Conservation (phyloP, 306 rosid genomes). For the Lathyrus aphaca region DNA sequence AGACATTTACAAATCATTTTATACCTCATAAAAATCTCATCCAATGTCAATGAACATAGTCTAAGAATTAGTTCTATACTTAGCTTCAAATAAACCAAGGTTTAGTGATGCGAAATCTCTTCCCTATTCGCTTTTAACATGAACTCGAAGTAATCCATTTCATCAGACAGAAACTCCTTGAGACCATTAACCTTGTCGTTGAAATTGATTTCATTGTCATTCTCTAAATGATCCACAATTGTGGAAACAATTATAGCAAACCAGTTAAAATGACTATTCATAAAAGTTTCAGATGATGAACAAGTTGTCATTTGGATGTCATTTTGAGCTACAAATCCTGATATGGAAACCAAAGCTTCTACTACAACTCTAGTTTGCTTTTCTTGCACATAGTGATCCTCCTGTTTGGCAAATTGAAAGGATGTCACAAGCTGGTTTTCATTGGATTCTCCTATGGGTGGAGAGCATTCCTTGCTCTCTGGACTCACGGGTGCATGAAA, state of each 20-base stretch:
- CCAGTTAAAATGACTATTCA: constrained; percentile 62
- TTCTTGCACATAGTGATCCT: constrained; percentile 45
- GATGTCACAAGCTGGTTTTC: constrained; percentile 53
- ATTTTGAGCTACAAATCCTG: constrained; percentile 43
- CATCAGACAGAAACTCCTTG: constrained; percentile 54
- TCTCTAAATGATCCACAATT: constrained; percentile 42
- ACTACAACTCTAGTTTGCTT: constrained; percentile 61
- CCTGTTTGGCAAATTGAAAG: constrained; percentile 44
- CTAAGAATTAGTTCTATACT: constrained; percentile 44
- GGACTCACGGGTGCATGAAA: constrained; percentile 73
- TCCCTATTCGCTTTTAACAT: constrained; percentile 77
- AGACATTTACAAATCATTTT: constrained; percentile 56
- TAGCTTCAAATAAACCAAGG: constrained; percentile 46
- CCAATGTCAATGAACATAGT: constrained; percentile 34
- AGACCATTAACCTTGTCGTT: constrained; percentile 19
- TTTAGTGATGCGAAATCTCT: constrained; percentile 58
- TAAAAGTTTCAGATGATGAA: constrained; percentile 37
- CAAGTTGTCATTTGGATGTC: constrained; percentile 32
- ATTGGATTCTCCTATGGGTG: constrained; percentile 73
- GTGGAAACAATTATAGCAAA: constrained; percentile 71
- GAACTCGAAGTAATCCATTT: constrained; percentile 81
- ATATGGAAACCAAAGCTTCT: constrained; percentile 66
- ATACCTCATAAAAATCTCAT: constrained; percentile 40
- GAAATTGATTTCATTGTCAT: constrained; percentile 33
- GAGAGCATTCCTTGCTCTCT: constrained; percentile 69